Evolutionary conservation across 805 yeast genomes (phyloP).

Genomic region (Schwanniomyces polymorphus): DNA sequence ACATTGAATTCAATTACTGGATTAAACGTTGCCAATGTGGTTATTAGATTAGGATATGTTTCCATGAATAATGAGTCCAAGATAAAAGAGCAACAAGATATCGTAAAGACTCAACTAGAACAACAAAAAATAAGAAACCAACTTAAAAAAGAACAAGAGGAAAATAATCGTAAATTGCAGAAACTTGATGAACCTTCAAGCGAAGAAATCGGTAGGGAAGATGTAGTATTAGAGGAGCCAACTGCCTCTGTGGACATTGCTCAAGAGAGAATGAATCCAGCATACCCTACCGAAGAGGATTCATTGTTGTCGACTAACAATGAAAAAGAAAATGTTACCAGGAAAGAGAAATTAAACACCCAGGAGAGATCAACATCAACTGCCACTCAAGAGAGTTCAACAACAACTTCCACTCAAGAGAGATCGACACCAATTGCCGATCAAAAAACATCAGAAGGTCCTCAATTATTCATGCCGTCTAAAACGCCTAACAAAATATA

Average conservation of each 20-base stretch:
- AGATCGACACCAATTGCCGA: not conserved
- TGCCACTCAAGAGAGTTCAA: not conserved
- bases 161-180: slow-evolving; percentile 7
- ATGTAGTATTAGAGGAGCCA: not conserved
- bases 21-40: slow-evolving; percentile 17
- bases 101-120: slow-evolving; percentile 16
- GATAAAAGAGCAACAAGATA: slow-evolving; percentile 20
- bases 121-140: slow-evolving; percentile 13
- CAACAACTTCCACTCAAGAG: no score
- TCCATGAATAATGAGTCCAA: slow-evolving; percentile 1
- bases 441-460: slow-evolving; percentile 3
- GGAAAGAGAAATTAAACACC: not conserved
- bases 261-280: not conserved
- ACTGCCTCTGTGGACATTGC: not conserved
- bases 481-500: slow-evolving; percentile 13
- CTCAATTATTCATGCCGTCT: slow-evolving; percentile 21
- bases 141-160: slow-evolving; percentile 8
- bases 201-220: not conserved
- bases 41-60: slow-evolving; percentile 20
- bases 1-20: slow-evolving; percentile 20
- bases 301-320: not conserved
- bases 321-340: not conserved
- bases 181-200: slow-evolving; percentile 5
- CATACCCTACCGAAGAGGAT: not conserved
- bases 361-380: not conserved